Percentiles rank a stretch among this genome's conserved stretches.
Evolutionary conservation across 73 alveolate species (phyloP).

Genomic region (Tetrahymena borealis): DNA sequence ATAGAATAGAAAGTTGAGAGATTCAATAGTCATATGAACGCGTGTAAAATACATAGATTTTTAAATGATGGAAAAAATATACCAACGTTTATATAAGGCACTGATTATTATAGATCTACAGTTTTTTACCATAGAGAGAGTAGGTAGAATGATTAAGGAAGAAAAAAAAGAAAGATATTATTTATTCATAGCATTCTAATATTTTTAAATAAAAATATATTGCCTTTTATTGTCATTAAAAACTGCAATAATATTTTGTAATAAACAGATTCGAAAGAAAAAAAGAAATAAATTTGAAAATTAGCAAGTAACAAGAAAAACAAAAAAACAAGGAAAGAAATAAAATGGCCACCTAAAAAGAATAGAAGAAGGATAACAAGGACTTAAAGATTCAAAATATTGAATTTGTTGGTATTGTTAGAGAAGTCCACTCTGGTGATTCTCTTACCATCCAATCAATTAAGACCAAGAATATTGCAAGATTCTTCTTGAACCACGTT

Average conservation of each 20-base stretch:
- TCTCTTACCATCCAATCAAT: slow-evolving; percentile 56
- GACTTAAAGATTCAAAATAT: background rate
- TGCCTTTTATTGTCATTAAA: too few relatives aligned
- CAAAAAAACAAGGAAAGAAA: background rate
- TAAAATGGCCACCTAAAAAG: background rate
- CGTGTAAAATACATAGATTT: too few relatives aligned
- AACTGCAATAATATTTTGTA: background rate
- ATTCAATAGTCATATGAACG: too few relatives aligned
- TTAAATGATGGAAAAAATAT: too few relatives aligned
- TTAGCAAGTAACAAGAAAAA: background rate
- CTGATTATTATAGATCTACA: too few relatives aligned
- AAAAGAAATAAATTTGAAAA: background rate
- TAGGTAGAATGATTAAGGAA: too few relatives aligned
- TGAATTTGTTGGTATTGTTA: slow-evolving; percentile 48
- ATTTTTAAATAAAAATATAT: too few relatives aligned
- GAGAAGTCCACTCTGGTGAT: slow-evolving; percentile 92
- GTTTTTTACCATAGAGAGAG: too few relatives aligned
- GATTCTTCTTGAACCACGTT: slow-evolving; percentile 66
- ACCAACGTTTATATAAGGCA: too few relatives aligned
- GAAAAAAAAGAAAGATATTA: too few relatives aligned
- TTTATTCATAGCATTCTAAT: too few relatives aligned
- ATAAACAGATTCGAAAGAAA: background rate
- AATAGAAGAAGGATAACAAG: background rate
- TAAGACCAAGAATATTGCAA: slow-evolving; percentile 1
- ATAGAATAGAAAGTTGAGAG: too few relatives aligned